Evolutionary conservation across 352 stramenopile genomes (phyloP).

Genomic region (Salisapilia sapeloensis): DNA sequence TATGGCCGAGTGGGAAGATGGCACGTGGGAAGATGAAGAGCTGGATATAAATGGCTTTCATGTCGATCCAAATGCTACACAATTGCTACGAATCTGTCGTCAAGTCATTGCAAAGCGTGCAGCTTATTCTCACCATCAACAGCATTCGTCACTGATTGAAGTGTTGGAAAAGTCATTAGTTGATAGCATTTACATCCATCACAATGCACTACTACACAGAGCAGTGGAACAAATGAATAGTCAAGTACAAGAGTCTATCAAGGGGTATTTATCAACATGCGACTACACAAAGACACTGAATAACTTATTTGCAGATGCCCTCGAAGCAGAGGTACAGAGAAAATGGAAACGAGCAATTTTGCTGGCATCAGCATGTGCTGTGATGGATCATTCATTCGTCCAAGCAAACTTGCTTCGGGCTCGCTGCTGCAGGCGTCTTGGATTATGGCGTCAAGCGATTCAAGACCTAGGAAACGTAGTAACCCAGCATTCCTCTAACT

Average conservation of each 20-base stretch:
- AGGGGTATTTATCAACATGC: constrained; percentile 26
- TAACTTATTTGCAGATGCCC: constrained; percentile 33
- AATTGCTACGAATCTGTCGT: constrained; percentile 52
- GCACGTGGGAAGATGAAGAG: constrained; percentile 5
- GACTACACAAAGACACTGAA: constrained; percentile 44
- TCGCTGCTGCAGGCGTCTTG: constrained; percentile 45
- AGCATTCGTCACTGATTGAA: constrained; percentile 36
- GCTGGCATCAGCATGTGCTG: constrained; percentile 44
- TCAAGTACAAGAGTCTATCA: constrained; percentile 9
- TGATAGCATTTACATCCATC: neutral
- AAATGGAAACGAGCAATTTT: constrained; percentile 57
- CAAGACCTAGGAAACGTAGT: constrained; percentile 46
- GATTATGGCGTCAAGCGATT: constrained; percentile 52
- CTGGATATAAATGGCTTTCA: constrained; percentile 5
- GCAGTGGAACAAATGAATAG: neutral
- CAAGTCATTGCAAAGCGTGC: constrained; percentile 57
- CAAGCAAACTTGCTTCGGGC: constrained; percentile 36
- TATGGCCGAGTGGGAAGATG: constrained; percentile 5
- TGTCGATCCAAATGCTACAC: constrained; percentile 27
- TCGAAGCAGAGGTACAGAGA: constrained; percentile 31
- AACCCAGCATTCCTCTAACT: constrained; percentile 23
- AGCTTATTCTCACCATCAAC: constrained; percentile 37
- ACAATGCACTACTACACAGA: constrained; percentile 2
- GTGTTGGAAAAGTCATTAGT: neutral
- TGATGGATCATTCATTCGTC: constrained; percentile 44